Base-by-base conservation (phyloP, 164 flowering plant genomes). In the Vitis amurensis region DNA sequence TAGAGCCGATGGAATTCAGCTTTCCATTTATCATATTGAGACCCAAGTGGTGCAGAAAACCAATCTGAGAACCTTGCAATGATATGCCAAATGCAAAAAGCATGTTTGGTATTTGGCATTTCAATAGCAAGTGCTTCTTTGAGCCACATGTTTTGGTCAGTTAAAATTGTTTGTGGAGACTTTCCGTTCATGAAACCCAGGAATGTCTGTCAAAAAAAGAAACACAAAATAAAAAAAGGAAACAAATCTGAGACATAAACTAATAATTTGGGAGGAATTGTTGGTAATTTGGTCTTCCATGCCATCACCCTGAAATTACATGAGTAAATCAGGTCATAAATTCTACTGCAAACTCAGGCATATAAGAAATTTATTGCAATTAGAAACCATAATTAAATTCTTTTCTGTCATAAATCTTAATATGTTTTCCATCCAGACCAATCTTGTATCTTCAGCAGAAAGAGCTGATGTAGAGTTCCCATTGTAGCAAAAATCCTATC, bases 21-120 rank as follows among this genome's bases (percentile, higher is more conserved):
- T 64, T 87, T 90, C 94, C 94, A 92, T 17, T 76, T 82, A 78
- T 88, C 92, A 70, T 90, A 92, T 59, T 76, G 85, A 19, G 88
- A 77, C 31, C 90, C 94, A 50, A 88, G 92, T 50, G 82, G 74
- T 53, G 73, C 73, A 74, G 88, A 83, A 80, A 92, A 91, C 94
- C 94, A 91, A 67, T 86, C 87, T 9, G 93, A 84, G 81, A 89
- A 89, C 76, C 84, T 88, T 11, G 93, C 74, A 64, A 81, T 71
- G 50, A 92, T 88, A 68, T 88, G 89, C 92, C 92, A 88, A 50
- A 92, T 86, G 82, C 90, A 90, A 70, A 92, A 86, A 11, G 94
- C 96, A 71, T 92, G 97, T 66, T 86, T 90, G 11, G 91, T 86
- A 47, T 61, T 69, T 17, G 97, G 90, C 88, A 92, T 78, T 73